A percentile compares a stretch with the other conserved stretches of the same genome.
phyloP scores from a whole-genome alignment of 495 filamentous ascomycete species.

The Aspergillus affinis region DNA sequence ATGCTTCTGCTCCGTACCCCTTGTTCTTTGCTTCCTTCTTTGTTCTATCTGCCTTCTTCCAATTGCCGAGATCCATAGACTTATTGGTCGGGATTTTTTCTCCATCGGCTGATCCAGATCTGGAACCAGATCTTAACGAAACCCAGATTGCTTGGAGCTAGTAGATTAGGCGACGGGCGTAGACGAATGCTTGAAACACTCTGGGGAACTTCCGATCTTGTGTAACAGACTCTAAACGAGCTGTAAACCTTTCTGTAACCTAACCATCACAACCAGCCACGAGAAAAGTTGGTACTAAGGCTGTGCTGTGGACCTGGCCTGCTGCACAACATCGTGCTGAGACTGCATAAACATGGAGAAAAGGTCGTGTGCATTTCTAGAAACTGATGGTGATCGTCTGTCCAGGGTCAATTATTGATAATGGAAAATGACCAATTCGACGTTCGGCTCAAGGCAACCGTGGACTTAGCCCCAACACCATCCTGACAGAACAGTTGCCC shows the following conservation, averaged over 20 bases:
- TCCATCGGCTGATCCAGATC: slow-evolving; percentile 4
- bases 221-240: background rate
- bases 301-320: slow-evolving; percentile 1
- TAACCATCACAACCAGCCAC: background rate
- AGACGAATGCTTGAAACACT: background rate
- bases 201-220: background rate
- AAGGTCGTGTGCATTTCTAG: slow-evolving; percentile 3
- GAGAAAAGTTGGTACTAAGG: slow-evolving; percentile 3
- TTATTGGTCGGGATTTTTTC: background rate
- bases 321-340: slow-evolving; percentile 5
- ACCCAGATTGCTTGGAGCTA: background rate
- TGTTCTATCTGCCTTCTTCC: background rate
- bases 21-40: slow-evolving; percentile 1
- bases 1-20: background rate
- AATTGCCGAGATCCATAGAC: background rate
- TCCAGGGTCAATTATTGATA: background rate
- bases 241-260: background rate
- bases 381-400: slow-evolving; percentile 1
- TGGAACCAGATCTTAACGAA: background rate
- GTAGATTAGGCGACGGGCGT: background rate
- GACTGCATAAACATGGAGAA: slow-evolving; percentile 4
- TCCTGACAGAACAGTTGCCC: background rate
- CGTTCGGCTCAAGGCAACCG: background rate
- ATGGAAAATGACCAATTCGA: background rate
- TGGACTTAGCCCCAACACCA: background rate